Base-by-base conservation (phyloP, 106 monocot genomes). In the Chionographis japonica region DNA sequence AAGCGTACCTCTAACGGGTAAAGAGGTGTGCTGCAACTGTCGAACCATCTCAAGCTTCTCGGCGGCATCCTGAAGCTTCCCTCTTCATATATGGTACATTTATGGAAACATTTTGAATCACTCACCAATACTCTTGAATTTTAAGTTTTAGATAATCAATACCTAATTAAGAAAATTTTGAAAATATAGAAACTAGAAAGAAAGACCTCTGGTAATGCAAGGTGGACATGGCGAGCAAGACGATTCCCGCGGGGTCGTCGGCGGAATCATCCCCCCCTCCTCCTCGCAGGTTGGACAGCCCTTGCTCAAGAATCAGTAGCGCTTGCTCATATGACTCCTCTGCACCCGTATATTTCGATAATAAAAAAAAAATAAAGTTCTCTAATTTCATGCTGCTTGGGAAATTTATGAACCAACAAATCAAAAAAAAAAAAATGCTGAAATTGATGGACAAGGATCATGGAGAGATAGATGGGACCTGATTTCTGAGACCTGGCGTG, bases 11-110 rank as follows among this genome's bases (percentile, higher is more conserved):
- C 74, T 85, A 12, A 85, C 9, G 15, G 68, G 49, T n/a, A 68
- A 68, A 62, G 89, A 87, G 12, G 76, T 60, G 9, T 53, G 52
- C 16, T 40, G 69, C 40, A 77, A 61, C 59, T 64, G 76, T 20
- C 68, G 71, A 85, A 81, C 73, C 68, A 67, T 77, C 72, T 77
- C 63, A 57, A 98, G 89, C 85, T 98, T 93, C 54, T 98, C 89
- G 54, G 83, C 42, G n/a, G 93, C 79, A 75, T 82, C 92, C 68
- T 74, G 62, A 73, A 76, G 37, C 41, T 82, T 75, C 20, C 93
- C 93, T 66, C 98, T 98, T 69, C 13, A 62, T 50, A 39, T 7
- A 15, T 17, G 15, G 53, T 35, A 8, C 37, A 60, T 17, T 13
- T 4, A 19, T 35, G 40, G 4, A 9, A 41, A 77, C 42, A 62